phyloP scores from a whole-genome alignment of 345 rosid genomes.

The Linum usitatissimum region DNA sequence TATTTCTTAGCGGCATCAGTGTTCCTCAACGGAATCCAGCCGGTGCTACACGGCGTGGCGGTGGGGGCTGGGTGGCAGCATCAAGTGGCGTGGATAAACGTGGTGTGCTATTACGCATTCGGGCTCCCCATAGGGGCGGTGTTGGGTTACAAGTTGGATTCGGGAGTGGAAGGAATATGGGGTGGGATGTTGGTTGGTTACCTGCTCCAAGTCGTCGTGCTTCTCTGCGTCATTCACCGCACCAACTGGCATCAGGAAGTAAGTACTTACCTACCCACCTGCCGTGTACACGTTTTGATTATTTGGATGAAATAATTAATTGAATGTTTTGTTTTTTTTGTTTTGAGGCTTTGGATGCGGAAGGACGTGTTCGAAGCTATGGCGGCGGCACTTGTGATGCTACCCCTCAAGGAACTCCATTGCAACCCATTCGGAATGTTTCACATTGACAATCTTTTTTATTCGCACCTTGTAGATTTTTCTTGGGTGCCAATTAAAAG shows the following conservation, averaged over 20 bases:
- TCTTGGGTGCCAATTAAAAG: no score
- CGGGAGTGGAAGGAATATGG: conserved; percentile 39
- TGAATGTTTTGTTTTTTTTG: no score
- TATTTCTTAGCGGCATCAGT: conserved; percentile 34
- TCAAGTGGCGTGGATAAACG: conserved; percentile 32
- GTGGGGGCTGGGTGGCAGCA: conserved; percentile 55
- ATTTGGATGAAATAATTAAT: no score
- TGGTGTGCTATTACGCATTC: conserved; percentile 31
- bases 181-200: conserved; percentile 42
- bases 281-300: no score
- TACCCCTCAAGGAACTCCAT: no score
- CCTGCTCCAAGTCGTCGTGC: conserved; percentile 25
- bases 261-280: not conserved
- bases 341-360: no score
- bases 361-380: no score
- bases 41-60: conserved; percentile 50
- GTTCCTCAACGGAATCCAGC: conserved; percentile 42
- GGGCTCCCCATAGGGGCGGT: conserved; percentile 40
- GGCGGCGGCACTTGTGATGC: no score
- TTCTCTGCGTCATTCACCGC: conserved; percentile 20
- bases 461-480: no score
- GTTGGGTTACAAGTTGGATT: conserved; percentile 30
- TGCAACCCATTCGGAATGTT: no score
- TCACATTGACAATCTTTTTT: no score
- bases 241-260: conserved; percentile 46